phyloP scores from a whole-genome alignment of 208 protist species.

The Acanthamoeba healyi region DNA sequence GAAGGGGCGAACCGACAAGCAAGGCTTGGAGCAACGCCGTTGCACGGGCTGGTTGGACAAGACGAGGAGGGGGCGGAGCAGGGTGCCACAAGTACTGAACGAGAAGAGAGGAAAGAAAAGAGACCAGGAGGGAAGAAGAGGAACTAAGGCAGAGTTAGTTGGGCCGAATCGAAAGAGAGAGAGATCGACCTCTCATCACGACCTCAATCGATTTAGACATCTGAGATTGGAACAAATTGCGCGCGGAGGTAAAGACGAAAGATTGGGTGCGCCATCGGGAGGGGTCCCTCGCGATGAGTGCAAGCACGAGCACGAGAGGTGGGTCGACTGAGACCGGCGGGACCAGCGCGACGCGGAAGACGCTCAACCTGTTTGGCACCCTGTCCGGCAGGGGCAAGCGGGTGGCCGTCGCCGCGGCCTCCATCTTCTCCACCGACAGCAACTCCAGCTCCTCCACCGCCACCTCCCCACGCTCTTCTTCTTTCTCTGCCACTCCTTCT shows the following conservation, averaged over 20 bases:
- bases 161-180: too few relatives aligned
- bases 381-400: background rate
- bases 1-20: too few relatives aligned
- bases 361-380: background rate
- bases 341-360: background rate
- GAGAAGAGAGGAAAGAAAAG: background rate
- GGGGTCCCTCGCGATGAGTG: background rate
- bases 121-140: too few relatives aligned
- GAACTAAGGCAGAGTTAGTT: too few relatives aligned
- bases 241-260: too few relatives aligned
- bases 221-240: too few relatives aligned
- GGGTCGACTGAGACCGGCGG: background rate
- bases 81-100: background rate
- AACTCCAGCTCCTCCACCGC: background rate
- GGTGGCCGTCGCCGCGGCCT: background rate
- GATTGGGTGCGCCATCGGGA: too few relatives aligned
- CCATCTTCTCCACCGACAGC: background rate
- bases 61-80: too few relatives aligned
- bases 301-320: background rate
- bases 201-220: too few relatives aligned
- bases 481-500: background rate
- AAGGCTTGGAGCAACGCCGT: background rate
- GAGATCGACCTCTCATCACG: too few relatives aligned
- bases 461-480: background rate
- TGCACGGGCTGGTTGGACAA: too few relatives aligned